These are phyloP conservation scores for Domatiomyces globalis DNA, from an alignment of 2,329 filamentous ascomycete genomes.

Conservation along the genomic window DNA sequence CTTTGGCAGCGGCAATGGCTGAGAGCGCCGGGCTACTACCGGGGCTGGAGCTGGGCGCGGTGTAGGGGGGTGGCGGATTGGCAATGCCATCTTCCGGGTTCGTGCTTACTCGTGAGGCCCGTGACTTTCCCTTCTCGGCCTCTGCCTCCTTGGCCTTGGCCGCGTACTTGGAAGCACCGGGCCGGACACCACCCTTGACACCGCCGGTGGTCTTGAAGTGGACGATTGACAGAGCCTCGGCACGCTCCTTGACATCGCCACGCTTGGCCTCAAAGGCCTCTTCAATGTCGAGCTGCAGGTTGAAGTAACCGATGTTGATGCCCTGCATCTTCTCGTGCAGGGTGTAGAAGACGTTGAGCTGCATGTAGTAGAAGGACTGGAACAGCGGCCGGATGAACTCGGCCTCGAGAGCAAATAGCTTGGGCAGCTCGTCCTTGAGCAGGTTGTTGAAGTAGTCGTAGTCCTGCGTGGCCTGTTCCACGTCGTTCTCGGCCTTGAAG, in stretches of 20 bases:
- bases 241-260: constrained; percentile 72
- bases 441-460: constrained; percentile 98
- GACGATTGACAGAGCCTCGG: constrained; percentile 72
- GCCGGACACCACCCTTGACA: constrained; percentile 20
- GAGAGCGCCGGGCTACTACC: constrained; percentile 33
- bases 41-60: constrained; percentile 28
- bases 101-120: constrained; percentile 2
- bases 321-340: constrained; percentile 95
- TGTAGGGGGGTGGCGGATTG: constrained; percentile 59
- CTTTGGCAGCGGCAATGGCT: constrained; percentile 40
- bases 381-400: constrained; percentile 96
- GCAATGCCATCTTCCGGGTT: constrained; percentile 33
- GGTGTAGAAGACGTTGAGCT: constrained; percentile 97
- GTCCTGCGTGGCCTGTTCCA: constrained; percentile 84
- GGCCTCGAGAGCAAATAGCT: constrained; percentile 74
- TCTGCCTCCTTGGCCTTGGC: constrained; percentile 18
- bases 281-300: constrained; percentile 78
- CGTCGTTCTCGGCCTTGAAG: constrained; percentile 86
- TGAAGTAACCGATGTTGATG: constrained; percentile 95
- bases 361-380: constrained; percentile 99
- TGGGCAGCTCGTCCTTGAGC: constrained; percentile 87
- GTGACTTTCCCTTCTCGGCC: constrained; percentile 24
- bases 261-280: constrained; percentile 82
- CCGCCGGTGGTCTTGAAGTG: constrained; percentile 83
- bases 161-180: constrained; percentile 19